Evolutionary conservation across 2,329 filamentous ascomycete genomes (phyloP), one percentile per base, ranked within the genome.

Genomic region (Neospermospora avenae): DNA sequence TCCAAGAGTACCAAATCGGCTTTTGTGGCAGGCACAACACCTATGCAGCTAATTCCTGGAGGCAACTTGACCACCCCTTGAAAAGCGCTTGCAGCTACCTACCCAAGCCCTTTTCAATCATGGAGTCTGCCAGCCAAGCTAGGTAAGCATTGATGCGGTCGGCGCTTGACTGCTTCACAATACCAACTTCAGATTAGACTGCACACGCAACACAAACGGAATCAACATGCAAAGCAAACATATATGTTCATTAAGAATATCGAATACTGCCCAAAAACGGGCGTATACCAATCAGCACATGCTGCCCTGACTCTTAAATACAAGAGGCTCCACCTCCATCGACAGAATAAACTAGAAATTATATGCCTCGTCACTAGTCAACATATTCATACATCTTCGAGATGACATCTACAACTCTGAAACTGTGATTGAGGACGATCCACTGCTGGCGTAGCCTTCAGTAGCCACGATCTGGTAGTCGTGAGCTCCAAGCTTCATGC

Each of bases 401-500:
- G n/a, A n/a, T n/a, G n/a, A n/a, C n/a, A n/a, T n/a, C n/a, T n/a
- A n/a, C n/a, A n/a, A n/a, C 28, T 31, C 5, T 10, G 58, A 60
- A 5, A 65, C 63, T 1, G 63, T 65, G 35, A 65, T 61, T n/a
- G 52, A 45, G 4, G 58, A 16, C 8, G 61, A 57, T 16, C 63
- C 63, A 53, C 39, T 60, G n/a, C 54, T 58, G 25, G 42, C 55
- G 34, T 65, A 63, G 2, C 61, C 63, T 41, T 63, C 64, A 10
- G 60, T 57, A 41, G 73, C 51, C 45, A 83, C 71, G 61, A 84
- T 81, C 74, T 79, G 76, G 68, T 84, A 84, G 70, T 84, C 57
- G 11, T 49, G 46, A 3, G 60, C 74, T 3, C 82, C 82, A 6
- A 84, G 68, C n/a, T 70, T 74, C 70, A 83, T 71, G 7, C 81